Evolutionary conservation across 495 filamentous ascomycete species (phyloP), one percentile per base, ranked within the genome.

Genomic region (Penicillium verhagenii): DNA sequence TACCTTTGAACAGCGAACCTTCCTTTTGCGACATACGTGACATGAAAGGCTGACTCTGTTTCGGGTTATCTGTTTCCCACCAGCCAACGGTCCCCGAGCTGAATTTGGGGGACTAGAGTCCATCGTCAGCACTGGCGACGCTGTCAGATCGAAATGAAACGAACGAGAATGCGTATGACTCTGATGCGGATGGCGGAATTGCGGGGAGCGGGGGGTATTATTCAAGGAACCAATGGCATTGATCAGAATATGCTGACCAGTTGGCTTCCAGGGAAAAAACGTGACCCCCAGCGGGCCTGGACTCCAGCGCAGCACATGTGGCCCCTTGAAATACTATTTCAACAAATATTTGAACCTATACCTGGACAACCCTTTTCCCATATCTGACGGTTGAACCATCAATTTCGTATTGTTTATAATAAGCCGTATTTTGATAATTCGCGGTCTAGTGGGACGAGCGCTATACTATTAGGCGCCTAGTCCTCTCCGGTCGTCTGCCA

Each of bases 11-110:
- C 73, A 77, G 64, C 76, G 77, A 24, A 79, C 74, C 50, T 79
- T 79, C 26, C 76, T 66, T 44, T 73, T 63, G 45, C 76, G 74
- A 66, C 76, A 79, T 0, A 68, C 73, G 59, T 79, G 75, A 57
- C 76, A 79, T 56, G 75, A 78, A 56, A 78, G 78, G 54, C 75
- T 78, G 25, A 74, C 67, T 52, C 76, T 74, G 45, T 77, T 79
- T 2, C 76, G 72, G 23, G 76, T 79, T 38, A 79, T 79, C 53
- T 77, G 75, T 44, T 73, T 72, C 44, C 63, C 65, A 33, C 64
- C 57, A 5, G 58, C 60, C 13, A 67, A 46, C 19, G 67, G 50
- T n/a, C 40, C 61, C 39, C 57, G 61, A 42, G 53, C 39, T 21
- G 59, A 59, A 16, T 47, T 47, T 2, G 47, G 47, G 5, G 54